A percentile compares a stretch with the other conserved stretches of the same genome.
Conservation (phyloP, 306 rosid genomes). For the Quercus alba region DNA sequence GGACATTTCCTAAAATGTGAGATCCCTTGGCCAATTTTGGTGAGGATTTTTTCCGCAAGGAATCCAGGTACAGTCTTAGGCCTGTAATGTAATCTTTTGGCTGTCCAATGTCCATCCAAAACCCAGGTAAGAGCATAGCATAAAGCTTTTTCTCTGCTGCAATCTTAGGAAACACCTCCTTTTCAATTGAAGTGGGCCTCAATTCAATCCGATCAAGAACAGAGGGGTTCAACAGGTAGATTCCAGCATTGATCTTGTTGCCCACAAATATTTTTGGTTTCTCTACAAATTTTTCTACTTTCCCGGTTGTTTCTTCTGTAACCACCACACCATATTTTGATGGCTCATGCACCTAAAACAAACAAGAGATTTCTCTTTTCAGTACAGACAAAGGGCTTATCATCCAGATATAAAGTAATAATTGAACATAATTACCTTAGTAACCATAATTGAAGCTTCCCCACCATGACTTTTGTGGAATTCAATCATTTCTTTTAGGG, state of each 20-base stretch:
- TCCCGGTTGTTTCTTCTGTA: slow-evolving; percentile 82
- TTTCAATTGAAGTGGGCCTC: slow-evolving; percentile 96
- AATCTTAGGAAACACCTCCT: slow-evolving; percentile 88
- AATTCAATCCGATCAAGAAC: slow-evolving; percentile 85
- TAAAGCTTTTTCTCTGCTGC: slow-evolving; percentile 78
- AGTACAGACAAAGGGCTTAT: not conserved
- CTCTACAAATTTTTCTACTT: slow-evolving; percentile 94
- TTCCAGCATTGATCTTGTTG: slow-evolving; percentile 98
- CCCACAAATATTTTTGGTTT: slow-evolving; percentile 97
- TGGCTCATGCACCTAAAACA: slow-evolving; percentile 85
- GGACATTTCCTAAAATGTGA: slow-evolving; percentile 83
- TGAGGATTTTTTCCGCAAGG: slow-evolving; percentile 68
- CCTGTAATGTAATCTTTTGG: slow-evolving; percentile 95
- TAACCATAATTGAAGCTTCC: slow-evolving; percentile 99
- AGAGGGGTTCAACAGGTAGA: slow-evolving; percentile 82
- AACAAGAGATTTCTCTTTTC: not conserved
- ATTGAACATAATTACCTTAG: slow-evolving; percentile 58
- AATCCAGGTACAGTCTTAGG: slow-evolving; percentile 76
- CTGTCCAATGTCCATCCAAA: slow-evolving; percentile 99
- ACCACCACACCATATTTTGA: slow-evolving; percentile 98
- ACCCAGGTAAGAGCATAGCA: slow-evolving; percentile 99
- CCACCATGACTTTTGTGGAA: slow-evolving; percentile 93
- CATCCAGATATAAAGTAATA: slow-evolving; percentile 28
- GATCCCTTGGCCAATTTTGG: slow-evolving; percentile 68
- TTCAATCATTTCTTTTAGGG: slow-evolving; percentile 83